A percentile compares a stretch with the other conserved stretches of the same genome.
These are phyloP conservation scores for Backusella parvicylindrica DNA, from an alignment of 192 early-diverging fungal species.

Conservation along the genomic window DNA sequence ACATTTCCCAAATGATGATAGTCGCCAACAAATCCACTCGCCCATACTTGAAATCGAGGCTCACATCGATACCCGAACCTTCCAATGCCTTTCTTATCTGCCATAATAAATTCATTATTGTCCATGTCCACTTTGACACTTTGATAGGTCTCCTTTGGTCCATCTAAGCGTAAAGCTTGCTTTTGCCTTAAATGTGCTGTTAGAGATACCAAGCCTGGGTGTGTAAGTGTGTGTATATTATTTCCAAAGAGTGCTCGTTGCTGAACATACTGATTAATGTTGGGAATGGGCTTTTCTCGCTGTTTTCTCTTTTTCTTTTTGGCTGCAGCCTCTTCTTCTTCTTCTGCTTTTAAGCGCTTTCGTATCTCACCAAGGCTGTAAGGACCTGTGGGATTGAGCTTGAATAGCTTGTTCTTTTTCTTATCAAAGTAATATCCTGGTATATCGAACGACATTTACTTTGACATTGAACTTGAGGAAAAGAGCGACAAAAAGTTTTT, in stretches of 20 bases:
- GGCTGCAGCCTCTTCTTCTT: not conserved
- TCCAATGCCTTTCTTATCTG: not conserved
- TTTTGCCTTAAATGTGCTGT: not conserved
- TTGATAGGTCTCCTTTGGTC: not conserved
- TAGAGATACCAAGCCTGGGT: not conserved
- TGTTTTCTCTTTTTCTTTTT: not conserved
- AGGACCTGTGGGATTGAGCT: not conserved
- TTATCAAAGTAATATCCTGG: slow-evolving; percentile 7
- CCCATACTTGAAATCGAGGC: not conserved
- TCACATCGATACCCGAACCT: not conserved
- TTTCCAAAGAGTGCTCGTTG: not conserved
- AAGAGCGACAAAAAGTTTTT: not conserved
- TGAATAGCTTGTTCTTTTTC: not conserved
- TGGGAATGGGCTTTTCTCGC: not conserved
- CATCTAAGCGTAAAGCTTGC: not conserved
- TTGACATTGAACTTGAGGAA: not conserved
- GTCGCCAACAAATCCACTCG: not conserved
- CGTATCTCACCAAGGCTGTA: not conserved
- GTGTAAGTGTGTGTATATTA: not conserved
- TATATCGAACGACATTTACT: slow-evolving; percentile 8
- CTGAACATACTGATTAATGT: not conserved
- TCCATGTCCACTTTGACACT: not conserved
- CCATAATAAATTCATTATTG: not conserved
- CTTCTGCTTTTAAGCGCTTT: not conserved
- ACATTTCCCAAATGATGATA: not conserved